phyloP scores from a whole-genome alignment of 192 early-diverging fungal genomes.

The Rhizoclosmatium globosum region DNA sequence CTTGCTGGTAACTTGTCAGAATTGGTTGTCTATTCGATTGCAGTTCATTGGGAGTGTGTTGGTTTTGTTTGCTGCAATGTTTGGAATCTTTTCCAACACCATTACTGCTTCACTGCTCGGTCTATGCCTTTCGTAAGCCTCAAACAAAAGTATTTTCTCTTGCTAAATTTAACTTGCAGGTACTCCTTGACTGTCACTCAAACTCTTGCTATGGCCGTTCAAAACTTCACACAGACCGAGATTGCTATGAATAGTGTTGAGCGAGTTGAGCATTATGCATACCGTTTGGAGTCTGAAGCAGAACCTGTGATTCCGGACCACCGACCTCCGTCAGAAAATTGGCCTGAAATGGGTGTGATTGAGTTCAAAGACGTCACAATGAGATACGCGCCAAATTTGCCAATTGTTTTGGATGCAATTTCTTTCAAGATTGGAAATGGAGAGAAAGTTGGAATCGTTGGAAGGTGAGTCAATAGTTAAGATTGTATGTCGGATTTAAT shows the following conservation, averaged over 20 bases:
- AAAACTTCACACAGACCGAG: constrained; percentile 73
- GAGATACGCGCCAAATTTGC: constrained; percentile 55
- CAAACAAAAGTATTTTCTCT: background rate
- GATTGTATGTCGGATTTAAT: constrained; percentile 66
- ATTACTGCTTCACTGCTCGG: constrained; percentile 66
- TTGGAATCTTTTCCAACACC: constrained; percentile 64
- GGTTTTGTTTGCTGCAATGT: constrained; percentile 78
- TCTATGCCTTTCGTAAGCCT: constrained; percentile 14
- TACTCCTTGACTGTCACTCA: constrained; percentile 82
- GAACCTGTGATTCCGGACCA: constrained; percentile 30
- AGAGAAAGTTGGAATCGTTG: constrained; percentile 61
- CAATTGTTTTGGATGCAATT: constrained; percentile 51
- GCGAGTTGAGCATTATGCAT: constrained; percentile 55
- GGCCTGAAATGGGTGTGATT: constrained; percentile 60
- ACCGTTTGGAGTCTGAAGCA: constrained; percentile 51
- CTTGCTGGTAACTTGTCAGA: constrained; percentile 73
- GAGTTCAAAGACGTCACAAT: constrained; percentile 51
- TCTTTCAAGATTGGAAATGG: constrained; percentile 45
- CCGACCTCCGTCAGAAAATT: constrained; percentile 43
- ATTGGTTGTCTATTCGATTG: constrained; percentile 77
- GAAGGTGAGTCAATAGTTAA: constrained; percentile 29
- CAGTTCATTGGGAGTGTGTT: constrained; percentile 80
- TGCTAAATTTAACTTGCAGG: constrained; percentile 5
- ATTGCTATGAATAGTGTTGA: constrained; percentile 62
- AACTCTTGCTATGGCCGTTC: constrained; percentile 77